These are phyloP conservation scores for Brassica napus DNA, from an alignment of 345 rosid species.

Conservation along the genomic window DNA sequence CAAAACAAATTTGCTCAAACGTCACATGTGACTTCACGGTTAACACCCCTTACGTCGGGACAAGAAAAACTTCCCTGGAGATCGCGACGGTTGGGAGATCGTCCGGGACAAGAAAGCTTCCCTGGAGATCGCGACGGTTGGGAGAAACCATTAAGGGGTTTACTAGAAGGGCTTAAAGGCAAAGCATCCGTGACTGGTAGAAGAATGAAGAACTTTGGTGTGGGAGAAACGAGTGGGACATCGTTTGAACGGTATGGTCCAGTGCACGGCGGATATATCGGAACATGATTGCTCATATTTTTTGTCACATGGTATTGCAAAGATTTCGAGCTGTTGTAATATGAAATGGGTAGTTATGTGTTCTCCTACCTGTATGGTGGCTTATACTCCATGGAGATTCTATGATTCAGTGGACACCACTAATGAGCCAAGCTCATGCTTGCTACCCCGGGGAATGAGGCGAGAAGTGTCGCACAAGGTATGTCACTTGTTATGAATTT, in stretches of 20 bases:
- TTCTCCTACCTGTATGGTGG: conserved; percentile 42
- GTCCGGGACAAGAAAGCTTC: conserved; percentile 9
- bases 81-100: conserved; percentile 28
- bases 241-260: conserved; percentile 41
- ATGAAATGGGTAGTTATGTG: conserved; percentile 38
- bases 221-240: conserved; percentile 20
- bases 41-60: conserved; percentile 27
- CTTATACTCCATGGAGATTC: conserved; percentile 41
- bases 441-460: conserved; percentile 3
- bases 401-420: conserved; percentile 15
- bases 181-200: conserved; percentile 25
- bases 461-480: conserved; percentile 20
- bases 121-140: conserved; percentile 31
- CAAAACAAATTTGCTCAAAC: conserved; percentile 28
- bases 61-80: conserved; percentile 28
- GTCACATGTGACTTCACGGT: conserved; percentile 45
- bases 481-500: conserved; percentile 6
- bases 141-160: conserved; percentile 33
- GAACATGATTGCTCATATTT: conserved; percentile 44
- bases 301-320: conserved; percentile 18
- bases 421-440: conserved; percentile 27
- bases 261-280: conserved; percentile 61
- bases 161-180: conserved; percentile 26
- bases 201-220: conserved; percentile 35
- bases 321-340: conserved; percentile 36